Evolutionary conservation across 192 early-diverging fungal species (phyloP).

Genomic region (Geosiphon pyriformis): DNA sequence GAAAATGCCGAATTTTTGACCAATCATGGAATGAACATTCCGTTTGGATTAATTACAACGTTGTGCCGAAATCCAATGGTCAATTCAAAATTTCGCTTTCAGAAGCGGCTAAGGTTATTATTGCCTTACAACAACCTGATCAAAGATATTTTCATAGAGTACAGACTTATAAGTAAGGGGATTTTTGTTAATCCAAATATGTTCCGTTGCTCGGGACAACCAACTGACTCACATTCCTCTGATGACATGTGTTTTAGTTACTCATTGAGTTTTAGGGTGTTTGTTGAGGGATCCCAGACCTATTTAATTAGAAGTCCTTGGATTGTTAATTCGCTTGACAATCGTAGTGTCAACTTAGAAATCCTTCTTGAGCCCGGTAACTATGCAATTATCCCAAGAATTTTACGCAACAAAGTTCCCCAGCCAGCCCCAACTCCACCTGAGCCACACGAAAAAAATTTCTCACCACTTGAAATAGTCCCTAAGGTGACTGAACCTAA

Average conservation of each 20-base stretch:
- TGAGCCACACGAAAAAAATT: background rate
- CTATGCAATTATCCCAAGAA: conserved; percentile 33
- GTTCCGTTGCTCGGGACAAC: too few species aligned
- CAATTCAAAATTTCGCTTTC: conserved; percentile 28
- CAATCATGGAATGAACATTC: conserved; percentile 31
- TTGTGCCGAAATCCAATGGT: conserved; percentile 30
- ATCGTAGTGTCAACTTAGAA: conserved; percentile 33
- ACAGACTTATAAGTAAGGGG: conserved; percentile 27
- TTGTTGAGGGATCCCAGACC: background rate
- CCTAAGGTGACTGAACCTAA: conserved; percentile 26
- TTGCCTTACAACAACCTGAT: conserved; percentile 34
- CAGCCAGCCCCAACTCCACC: background rate
- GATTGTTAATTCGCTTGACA: conserved; percentile 17
- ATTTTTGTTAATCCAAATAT: too few species aligned
- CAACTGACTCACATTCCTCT: too few species aligned
- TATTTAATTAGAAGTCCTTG: background rate
- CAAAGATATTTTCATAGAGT: conserved; percentile 29
- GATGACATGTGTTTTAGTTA: too few species aligned
- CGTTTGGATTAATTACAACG: conserved; percentile 37
- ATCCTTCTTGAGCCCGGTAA: conserved; percentile 26
- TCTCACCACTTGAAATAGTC: background rate
- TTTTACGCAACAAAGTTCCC: background rate
- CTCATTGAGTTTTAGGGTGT: conserved; percentile 9
- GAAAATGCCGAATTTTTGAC: conserved; percentile 32
- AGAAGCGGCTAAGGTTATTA: conserved; percentile 21